These are phyloP conservation scores for Tubosaeta sp. DNA, from an alignment of 768 basidiomycete species.

Conservation along the genomic window DNA sequence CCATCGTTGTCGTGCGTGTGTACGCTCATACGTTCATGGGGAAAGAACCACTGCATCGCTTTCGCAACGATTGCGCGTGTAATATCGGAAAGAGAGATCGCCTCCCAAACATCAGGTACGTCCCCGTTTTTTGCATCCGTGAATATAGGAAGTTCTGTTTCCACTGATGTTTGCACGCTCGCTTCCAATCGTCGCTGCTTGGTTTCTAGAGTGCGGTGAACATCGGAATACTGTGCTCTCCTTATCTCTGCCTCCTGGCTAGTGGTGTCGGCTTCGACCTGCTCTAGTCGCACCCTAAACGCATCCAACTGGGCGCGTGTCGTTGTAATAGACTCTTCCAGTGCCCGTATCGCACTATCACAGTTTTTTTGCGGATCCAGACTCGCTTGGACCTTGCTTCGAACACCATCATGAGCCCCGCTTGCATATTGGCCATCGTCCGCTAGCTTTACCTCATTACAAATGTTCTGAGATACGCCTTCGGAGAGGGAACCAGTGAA, in stretches of 20 bases:
- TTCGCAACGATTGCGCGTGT: constrained; percentile 14
- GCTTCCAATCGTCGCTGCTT: constrained; percentile 1
- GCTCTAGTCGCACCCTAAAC: constrained; percentile 26
- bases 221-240: not conserved
- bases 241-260: constrained; percentile 10
- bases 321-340: constrained; percentile 22
- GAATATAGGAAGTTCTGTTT: not conserved
- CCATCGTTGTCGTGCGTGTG: not conserved
- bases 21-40: constrained; percentile 10
- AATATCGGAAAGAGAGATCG: constrained; percentile 7
- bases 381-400: not conserved
- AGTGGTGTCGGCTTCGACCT: constrained; percentile 21
- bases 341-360: constrained; percentile 11
- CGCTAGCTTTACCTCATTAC: not conserved
- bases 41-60: constrained; percentile 23
- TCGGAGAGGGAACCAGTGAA: constrained; percentile 19
- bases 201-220: not conserved
- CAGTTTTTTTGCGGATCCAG: not conserved
- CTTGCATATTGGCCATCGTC: not conserved
- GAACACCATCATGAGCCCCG: not conserved
- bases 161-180: not conserved
- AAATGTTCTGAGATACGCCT: not conserved
- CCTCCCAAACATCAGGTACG: not conserved
- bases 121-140: not conserved
- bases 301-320: constrained; percentile 25